Evolutionary conservation across 257 asterid genomes (phyloP), one percentile per base, ranked within the genome.

Genomic region (Nicotiana paniculata): DNA sequence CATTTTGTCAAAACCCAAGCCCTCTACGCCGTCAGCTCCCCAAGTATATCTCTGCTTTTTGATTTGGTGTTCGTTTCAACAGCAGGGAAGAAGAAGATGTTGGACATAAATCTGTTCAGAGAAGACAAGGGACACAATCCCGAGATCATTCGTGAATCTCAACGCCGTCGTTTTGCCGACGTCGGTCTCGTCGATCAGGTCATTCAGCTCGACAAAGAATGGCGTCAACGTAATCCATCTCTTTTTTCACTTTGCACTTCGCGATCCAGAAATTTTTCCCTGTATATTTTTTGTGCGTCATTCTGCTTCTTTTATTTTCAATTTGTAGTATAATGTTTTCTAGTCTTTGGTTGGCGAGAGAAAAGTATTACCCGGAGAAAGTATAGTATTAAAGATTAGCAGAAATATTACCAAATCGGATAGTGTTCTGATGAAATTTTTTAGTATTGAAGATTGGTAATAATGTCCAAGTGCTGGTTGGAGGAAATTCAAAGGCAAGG

Each of bases 101-200:
- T 96, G 93, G 99, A 96, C 82, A 90, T 94, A 55, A 96, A 93
- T 87, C 91, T 93, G 3, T 91, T 96, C 84, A 91, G 99, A 61
- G 97, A 85, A 84, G 98, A 92, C 81, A 95, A 95, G 83, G 98
- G 97, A 9, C 92, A 95, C 58, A 85, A 94, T 82, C 98, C 98
- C 6, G 97, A 93, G 85, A 87, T 89, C 79, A 90, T 94, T 4
- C 85, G 97, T 82, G 98, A 94, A 84, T 96, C 98, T 18, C 97
- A 91, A 79, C 91, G 97, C 32, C 98, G 98, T 48, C 97, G 98
- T 65, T 94, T 84, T 79, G 92, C 91, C 26, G 82, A 90, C 43
- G 93, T 87, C 8, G 82, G 37, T 70, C 87, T 93, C 26, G 97
- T 96, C 17, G 97, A 96, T 82, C 92, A 94, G 88, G 96, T 96